These are phyloP conservation scores for Suhomyces taliae DNA, from an alignment of 1,139 yeast genomes.

Conservation along the genomic window DNA sequence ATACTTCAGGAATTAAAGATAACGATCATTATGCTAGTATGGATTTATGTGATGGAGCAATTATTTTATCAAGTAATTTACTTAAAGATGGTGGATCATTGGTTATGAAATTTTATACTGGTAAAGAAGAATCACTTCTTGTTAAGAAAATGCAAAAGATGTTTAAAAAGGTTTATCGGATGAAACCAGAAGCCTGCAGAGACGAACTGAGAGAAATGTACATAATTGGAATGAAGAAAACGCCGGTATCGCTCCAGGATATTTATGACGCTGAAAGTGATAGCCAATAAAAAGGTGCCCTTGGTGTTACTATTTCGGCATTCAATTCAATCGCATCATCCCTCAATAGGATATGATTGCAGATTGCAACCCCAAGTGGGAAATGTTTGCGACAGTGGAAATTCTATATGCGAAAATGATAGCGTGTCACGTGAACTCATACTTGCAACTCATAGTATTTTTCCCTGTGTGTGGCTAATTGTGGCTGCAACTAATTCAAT, in stretches of 20 bases:
- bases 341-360: background rate
- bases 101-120: slow-evolving; percentile 45
- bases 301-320: background rate
- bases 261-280: slow-evolving; percentile 4
- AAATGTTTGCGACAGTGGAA: background rate
- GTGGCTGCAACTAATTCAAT: slow-evolving; percentile 1
- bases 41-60: slow-evolving; percentile 45
- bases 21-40: slow-evolving; percentile 47
- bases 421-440: background rate
- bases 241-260: slow-evolving; percentile 5
- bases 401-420: background rate
- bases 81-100: slow-evolving; percentile 34
- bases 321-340: no score
- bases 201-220: slow-evolving; percentile 43
- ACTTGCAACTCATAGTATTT: background rate
- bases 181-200: slow-evolving; percentile 42
- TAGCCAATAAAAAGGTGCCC: background rate
- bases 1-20: slow-evolving; percentile 44
- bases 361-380: background rate
- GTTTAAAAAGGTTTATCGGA: slow-evolving; percentile 34
- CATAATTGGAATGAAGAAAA: slow-evolving; percentile 29
- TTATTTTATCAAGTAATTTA: slow-evolving; percentile 29
- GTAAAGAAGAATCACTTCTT: slow-evolving; percentile 36
- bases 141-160: slow-evolving; percentile 25
- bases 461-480: slow-evolving; percentile 3